Conservation (phyloP, 139 green algal genomes). For the Auxenochlorella protothecoides region DNA sequence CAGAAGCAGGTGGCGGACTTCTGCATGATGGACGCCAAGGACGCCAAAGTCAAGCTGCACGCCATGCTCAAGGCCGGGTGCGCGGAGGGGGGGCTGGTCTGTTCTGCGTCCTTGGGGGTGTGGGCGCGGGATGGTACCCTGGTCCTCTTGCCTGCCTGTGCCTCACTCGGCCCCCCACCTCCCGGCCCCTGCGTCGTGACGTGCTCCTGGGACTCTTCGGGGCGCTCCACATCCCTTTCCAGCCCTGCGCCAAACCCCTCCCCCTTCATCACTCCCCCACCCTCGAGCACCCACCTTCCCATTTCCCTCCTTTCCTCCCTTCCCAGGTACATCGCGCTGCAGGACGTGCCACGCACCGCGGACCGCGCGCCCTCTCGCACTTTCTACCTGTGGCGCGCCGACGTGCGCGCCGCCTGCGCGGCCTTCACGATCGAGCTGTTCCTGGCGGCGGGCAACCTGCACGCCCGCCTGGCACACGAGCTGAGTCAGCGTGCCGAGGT, state of each 20-base stretch:
- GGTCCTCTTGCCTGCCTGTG: neutral
- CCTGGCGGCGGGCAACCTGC: slow-evolving; percentile 49
- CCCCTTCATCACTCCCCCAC: slow-evolving; percentile 19
- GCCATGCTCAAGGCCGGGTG: slow-evolving; percentile 65
- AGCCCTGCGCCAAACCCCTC: too few species aligned
- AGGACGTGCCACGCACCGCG: slow-evolving; percentile 68
- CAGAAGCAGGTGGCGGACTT: slow-evolving; percentile 69
- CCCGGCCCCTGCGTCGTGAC: too few species aligned
- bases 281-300: neutral
- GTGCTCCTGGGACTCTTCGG: too few species aligned
- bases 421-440: slow-evolving; percentile 45
- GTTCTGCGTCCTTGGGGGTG: too few species aligned
- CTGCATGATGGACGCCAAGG: slow-evolving; percentile 52
- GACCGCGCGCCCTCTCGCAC: slow-evolving; percentile 69
- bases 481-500: slow-evolving; percentile 47
- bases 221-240: too few species aligned
- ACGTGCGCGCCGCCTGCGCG: slow-evolving; percentile 13
- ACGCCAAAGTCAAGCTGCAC: slow-evolving; percentile 76
- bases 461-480: slow-evolving; percentile 48
- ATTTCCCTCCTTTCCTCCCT: neutral
- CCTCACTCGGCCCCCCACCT: too few species aligned
- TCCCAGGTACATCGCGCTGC: slow-evolving; percentile 21
- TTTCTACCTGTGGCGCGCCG: slow-evolving; percentile 71
- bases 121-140: too few species aligned
- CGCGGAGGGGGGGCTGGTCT: slow-evolving; percentile 6